Evolutionary conservation across 2,329 filamentous ascomycete genomes (phyloP).

Genomic region (Didymella glomerata): DNA sequence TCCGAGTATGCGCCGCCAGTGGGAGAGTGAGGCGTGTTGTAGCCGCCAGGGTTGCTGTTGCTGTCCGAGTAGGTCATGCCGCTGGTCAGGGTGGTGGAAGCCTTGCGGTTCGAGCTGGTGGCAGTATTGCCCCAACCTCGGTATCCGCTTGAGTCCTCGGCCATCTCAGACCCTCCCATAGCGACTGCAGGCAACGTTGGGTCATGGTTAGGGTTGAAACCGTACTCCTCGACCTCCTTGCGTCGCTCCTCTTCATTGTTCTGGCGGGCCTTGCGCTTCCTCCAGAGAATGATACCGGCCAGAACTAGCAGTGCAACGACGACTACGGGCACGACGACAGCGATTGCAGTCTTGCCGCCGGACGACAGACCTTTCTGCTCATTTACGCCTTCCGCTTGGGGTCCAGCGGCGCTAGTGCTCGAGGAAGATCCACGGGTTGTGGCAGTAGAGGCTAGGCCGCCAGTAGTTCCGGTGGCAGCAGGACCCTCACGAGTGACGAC

Average conservation of each 20-base stretch:
- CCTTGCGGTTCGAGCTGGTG: conserved; percentile 74
- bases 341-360: conserved; percentile 83
- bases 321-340: conserved; percentile 91
- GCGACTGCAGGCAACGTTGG: conserved; percentile 74
- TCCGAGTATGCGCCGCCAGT: conserved; percentile 72
- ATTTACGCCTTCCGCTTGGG: conserved; percentile 25
- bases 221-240: conserved; percentile 97
- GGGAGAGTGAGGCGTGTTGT: conserved; percentile 66
- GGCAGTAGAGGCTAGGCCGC: conserved; percentile 24
- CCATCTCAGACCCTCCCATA: conserved; percentile 72
- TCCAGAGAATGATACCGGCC: conserved; percentile 83
- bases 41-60: conserved; percentile 63
- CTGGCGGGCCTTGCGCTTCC: conserved; percentile 85
- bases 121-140: conserved; percentile 92
- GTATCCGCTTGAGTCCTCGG: conserved; percentile 80
- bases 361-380: conserved; percentile 60
- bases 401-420: conserved; percentile 23
- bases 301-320: conserved; percentile 83
- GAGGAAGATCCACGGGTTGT: conserved; percentile 15
- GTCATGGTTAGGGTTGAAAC: conserved; percentile 97
- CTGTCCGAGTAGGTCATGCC: conserved; percentile 76
- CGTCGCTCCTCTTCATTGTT: conserved; percentile 85
- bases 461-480: conserved; percentile 15
- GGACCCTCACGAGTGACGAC: conserved; percentile 22
- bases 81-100: conserved; percentile 88